Conservation (phyloP, 2,329 filamentous ascomycete species). For the Ambrosiella beaveri region DNA sequence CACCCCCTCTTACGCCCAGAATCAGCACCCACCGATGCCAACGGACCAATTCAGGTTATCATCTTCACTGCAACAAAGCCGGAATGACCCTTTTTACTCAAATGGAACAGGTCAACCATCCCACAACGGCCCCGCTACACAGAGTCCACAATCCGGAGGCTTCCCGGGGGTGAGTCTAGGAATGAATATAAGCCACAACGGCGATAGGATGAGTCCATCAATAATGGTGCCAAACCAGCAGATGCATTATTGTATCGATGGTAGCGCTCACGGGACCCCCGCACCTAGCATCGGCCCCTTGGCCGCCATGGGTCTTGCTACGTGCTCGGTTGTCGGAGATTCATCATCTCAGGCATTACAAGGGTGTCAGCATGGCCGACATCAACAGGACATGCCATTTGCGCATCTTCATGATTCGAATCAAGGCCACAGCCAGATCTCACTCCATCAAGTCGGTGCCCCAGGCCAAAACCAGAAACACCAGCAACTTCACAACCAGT, state of each 20-base stretch:
- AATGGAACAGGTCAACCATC: neutral
- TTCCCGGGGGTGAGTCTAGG: neutral
- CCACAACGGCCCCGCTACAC: neutral
- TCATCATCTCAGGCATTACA: neutral
- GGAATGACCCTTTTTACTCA: neutral
- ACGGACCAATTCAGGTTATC: neutral
- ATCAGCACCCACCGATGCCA: neutral
- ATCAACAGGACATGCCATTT: neutral
- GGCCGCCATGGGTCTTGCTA: neutral
- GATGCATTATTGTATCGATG: neutral
- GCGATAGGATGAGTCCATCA: neutral
- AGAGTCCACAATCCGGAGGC: neutral
- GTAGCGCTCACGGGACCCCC: neutral
- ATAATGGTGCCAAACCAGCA: neutral
- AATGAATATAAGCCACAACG: neutral
- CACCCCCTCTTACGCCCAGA: neutral
- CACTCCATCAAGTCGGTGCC: neutral
- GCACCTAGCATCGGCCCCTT: neutral
- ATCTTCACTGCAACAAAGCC: neutral
- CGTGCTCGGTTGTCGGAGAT: neutral
- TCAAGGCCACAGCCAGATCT: neutral
- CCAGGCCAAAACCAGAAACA: slow-evolving; percentile 1
- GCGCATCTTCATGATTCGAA: neutral
- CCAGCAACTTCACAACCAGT: neutral
- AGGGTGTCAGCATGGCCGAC: neutral